Percentiles rank a stretch among this genome's conserved stretches.
phyloP scores from a whole-genome alignment of 2,329 filamentous ascomycete species.

The Fusarium nygamai region DNA sequence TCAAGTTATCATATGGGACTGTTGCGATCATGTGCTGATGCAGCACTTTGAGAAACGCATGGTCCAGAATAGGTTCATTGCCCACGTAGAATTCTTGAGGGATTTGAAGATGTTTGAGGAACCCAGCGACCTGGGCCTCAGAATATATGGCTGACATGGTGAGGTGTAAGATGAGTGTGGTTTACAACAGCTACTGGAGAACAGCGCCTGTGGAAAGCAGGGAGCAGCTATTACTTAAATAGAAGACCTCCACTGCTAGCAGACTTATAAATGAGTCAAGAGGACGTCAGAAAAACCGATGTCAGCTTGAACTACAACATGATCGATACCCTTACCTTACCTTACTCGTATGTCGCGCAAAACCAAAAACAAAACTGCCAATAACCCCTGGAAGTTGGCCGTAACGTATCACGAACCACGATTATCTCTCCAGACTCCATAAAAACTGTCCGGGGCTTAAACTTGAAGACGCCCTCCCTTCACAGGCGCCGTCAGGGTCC shows the following conservation, averaged over 20 bases:
- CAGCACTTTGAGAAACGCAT: conserved; percentile 50
- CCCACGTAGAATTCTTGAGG: conserved; percentile 42
- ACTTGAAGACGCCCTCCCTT: conserved; percentile 20
- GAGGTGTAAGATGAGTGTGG: neutral
- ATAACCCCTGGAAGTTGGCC: conserved; percentile 17
- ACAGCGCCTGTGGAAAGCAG: neutral
- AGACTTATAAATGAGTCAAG: conserved; percentile 18
- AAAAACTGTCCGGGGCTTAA: conserved; percentile 27
- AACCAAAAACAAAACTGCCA: conserved; percentile 6
- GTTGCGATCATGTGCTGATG: conserved; percentile 59
- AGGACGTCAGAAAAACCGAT: conserved; percentile 12
- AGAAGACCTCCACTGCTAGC: neutral
- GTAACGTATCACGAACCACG: conserved; percentile 25
- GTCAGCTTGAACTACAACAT: conserved; percentile 26
- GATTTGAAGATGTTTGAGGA: conserved; percentile 42
- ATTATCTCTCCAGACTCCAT: conserved; percentile 23
- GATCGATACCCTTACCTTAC: conserved; percentile 3
- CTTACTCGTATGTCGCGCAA: conserved; percentile 32
- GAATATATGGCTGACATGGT: conserved; percentile 44
- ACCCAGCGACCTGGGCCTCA: conserved; percentile 43
- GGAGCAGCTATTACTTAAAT: neutral
- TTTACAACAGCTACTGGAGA: neutral
- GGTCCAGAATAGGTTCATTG: conserved; percentile 41
- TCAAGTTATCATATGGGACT: conserved; percentile 67
- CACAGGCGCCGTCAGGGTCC: conserved; percentile 17